Base-by-base conservation (phyloP, 305 asterid species). In the Stenogyne calaminthoides region DNA sequence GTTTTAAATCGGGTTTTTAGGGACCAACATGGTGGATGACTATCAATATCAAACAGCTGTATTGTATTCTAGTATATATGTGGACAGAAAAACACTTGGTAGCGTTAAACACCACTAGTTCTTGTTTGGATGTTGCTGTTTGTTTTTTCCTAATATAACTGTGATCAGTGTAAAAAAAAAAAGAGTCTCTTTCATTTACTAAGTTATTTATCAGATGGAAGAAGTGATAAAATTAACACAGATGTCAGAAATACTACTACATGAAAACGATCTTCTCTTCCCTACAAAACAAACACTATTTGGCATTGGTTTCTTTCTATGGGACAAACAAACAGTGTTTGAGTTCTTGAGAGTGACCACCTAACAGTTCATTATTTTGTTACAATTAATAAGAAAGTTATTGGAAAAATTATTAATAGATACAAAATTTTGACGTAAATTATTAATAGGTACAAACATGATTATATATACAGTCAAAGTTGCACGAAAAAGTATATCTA, bases 41-140 rank as follows among this genome's bases (percentile, higher is more conserved):
- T 51, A 52, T 22, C 76, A 58, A 76, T 62, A 67, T 76, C 61
- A 76, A 79, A 55, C 25, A 32, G 25, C 3, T 63, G n/a, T 55
- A 68, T 78, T 81, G 89, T 75, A 70, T n/a, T 80, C 51, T 83
- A 76, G 84, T 70, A 64, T 39, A 60, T 76, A 82, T 71, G 52
- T 67, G 78, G 84, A 87, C 86, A 85, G 81, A 79, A 6, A 22
- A 1, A 2, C 8, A 8, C 14, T 67, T 59, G 55, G n/a, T 29
- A 8, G 60, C 12, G 39, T n/a, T n/a, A 7, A 10, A 15, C 40
- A 54, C 20, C 47, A 34, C 16, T 16, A n/a, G 11, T 7, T 39
- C 55, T 42, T 65, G 68, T 60, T 74, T 66, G 46, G 52, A 56
- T 54, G 18, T 29, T 73, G 32, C 11, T 42, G 64, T 69, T 54